Evolutionary conservation across 2,329 filamentous ascomycete genomes (phyloP).

Genomic region (Aureobasidium melanogenum): DNA sequence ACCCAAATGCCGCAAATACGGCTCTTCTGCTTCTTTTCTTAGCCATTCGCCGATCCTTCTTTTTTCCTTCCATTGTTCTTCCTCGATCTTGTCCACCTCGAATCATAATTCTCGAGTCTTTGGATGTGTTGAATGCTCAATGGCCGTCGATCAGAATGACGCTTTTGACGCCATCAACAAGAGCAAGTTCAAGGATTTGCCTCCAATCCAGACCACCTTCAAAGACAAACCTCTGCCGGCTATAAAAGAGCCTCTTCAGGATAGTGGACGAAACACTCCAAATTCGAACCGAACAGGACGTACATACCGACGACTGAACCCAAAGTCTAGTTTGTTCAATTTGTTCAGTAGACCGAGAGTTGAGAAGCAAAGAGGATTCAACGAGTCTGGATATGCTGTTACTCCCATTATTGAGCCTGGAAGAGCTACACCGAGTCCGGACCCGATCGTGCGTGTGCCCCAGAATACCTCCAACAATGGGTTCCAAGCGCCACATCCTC

Average conservation of each 20-base stretch:
- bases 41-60: background rate
- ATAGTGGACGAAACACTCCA: background rate
- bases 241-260: background rate
- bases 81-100: background rate
- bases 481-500: background rate
- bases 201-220: conserved; percentile 2
- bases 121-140: background rate
- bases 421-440: background rate
- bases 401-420: background rate
- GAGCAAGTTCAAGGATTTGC: conserved; percentile 6
- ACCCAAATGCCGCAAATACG: background rate
- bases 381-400: conserved; percentile 30
- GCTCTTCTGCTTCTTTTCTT: conserved; percentile 1
- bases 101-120: background rate
- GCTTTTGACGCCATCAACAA: background rate
- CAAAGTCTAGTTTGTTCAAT: conserved; percentile 32
- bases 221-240: conserved; percentile 13
- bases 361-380: conserved; percentile 38
- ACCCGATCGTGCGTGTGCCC: background rate
- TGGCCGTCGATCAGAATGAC: conserved; percentile 5
- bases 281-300: background rate
- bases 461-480: background rate
- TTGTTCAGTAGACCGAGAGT: conserved; percentile 43
- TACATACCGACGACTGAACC: background rate
- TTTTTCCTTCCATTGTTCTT: conserved; percentile 3